These are phyloP conservation scores for Tetragonia tetragonoides DNA, from an alignment of 148 eudicot genomes.

Conservation along the genomic window DNA sequence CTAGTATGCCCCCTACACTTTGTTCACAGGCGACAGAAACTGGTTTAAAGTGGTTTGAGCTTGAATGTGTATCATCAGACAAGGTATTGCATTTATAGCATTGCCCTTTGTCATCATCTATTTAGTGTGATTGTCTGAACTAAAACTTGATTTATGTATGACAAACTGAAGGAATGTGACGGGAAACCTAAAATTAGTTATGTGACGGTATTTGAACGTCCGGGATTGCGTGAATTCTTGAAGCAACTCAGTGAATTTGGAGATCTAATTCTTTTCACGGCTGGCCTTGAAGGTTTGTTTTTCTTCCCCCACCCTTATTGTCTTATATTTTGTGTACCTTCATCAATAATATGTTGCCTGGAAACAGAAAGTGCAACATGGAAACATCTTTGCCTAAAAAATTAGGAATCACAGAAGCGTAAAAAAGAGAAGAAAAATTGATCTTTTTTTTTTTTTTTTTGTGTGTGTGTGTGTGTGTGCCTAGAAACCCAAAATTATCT, in stretches of 20 bases:
- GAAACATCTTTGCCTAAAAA: no score
- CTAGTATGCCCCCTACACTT: conserved; percentile 71
- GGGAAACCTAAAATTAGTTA: conserved; percentile 95
- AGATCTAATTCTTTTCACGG: conserved; percentile 89
- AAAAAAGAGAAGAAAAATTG: no score
- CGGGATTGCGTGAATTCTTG: conserved; percentile 84
- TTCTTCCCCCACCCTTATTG: conserved; percentile 5
- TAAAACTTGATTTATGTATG: conserved; percentile 14
- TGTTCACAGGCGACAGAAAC: conserved; percentile 88
- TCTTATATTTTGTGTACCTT: conserved; percentile 1
- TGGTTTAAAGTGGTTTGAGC: conserved; percentile 89
- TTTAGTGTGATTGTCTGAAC: conserved; percentile 14
- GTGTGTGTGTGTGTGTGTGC: no score
- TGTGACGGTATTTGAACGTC: conserved; percentile 98
- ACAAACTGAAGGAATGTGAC: conserved; percentile 64
- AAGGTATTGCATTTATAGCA: conserved; percentile 47
- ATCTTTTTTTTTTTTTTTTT: no score
- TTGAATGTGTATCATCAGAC: conserved; percentile 92
- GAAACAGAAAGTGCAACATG: no score
- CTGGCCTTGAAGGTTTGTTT: conserved; percentile 90
- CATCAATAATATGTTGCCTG: not conserved
- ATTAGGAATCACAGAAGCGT: no score
- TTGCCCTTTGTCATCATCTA: conserved; percentile 1
- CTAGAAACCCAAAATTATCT: no score
- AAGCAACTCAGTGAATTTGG: conserved; percentile 88